Conservation (phyloP, 139 green algal species). For the Yamagishiella unicocca region DNA sequence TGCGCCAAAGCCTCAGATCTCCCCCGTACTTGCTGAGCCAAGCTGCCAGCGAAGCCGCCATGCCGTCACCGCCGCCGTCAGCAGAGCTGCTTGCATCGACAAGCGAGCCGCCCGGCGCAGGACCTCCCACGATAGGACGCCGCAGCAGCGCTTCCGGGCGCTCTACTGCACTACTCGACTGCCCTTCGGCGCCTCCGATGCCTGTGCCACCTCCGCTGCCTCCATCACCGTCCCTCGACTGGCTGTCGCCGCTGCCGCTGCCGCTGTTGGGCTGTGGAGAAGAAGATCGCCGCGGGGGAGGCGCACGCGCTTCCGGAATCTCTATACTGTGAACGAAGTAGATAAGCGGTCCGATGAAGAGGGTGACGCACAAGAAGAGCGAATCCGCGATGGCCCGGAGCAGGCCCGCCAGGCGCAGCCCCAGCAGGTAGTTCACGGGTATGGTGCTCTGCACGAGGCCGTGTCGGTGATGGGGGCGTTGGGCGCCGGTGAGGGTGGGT, state of each 20-base stretch:
- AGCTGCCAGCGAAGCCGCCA: neutral
- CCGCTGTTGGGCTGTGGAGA: neutral
- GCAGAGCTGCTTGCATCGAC: too few species aligned
- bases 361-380: conserved; percentile 56
- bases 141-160: too few species aligned
- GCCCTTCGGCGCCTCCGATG: neutral
- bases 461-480: too few species aligned
- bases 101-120: too few species aligned
- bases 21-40: neutral
- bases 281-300: neutral
- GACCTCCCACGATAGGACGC: too few species aligned
- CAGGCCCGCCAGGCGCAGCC: conserved; percentile 46
- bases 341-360: conserved; percentile 68
- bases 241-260: neutral
- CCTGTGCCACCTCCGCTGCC: neutral
- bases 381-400: conserved; percentile 37
- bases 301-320: neutral
- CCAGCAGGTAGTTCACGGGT: conserved; percentile 55
- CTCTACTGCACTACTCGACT: too few species aligned
- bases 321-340: conserved; percentile 1
- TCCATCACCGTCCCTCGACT: neutral
- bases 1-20: conserved; percentile 23
- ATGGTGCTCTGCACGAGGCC: neutral
- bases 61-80: neutral
- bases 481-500: too few species aligned